Evolutionary conservation across 1,139 yeast genomes (phyloP).

Genomic region (Suhomyces anneliseae): DNA sequence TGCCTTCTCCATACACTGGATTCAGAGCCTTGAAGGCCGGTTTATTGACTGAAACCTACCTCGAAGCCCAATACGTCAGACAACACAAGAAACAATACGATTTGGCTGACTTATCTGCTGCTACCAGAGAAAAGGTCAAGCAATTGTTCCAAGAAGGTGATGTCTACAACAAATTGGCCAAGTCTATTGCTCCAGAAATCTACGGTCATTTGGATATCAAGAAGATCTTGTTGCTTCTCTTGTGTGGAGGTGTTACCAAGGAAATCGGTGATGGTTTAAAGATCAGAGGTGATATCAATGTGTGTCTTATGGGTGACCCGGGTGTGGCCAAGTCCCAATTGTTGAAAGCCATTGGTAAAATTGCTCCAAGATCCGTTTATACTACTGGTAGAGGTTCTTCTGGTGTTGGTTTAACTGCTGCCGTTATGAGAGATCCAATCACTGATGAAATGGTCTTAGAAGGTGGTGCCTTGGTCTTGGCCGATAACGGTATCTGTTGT

Average conservation of each 20-base stretch:
- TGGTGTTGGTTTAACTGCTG: constrained; percentile 98
- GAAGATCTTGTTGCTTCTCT: constrained; percentile 76
- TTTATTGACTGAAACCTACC: constrained; percentile 85
- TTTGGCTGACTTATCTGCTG: constrained; percentile 57
- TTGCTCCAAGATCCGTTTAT: constrained; percentile 96
- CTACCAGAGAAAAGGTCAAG: constrained; percentile 55
- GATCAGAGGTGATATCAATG: constrained; percentile 95
- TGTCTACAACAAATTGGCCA: constrained; percentile 76
- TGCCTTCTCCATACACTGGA: constrained; percentile 96
- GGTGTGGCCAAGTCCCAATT: constrained; percentile 99
- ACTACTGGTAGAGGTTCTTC: constrained; percentile 99
- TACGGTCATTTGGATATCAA: constrained; percentile 93
- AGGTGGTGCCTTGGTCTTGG: constrained; percentile 97
- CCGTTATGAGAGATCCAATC: constrained; percentile 97
- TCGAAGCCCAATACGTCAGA: constrained; percentile 81
- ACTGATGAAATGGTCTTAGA: constrained; percentile 98
- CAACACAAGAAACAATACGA: constrained; percentile 93
- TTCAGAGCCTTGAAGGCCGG: constrained; percentile 92
- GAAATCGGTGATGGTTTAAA: constrained; percentile 95
- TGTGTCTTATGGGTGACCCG: constrained; percentile 98
- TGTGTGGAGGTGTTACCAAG: constrained; percentile 96
- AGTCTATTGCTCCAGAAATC: constrained; percentile 96
- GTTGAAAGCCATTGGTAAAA: constrained; percentile 84
- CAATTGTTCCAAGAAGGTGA: constrained; percentile 57
- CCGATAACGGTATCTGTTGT: constrained; percentile 98